phyloP scores from a whole-genome alignment of 2,329 filamentous ascomycete species.

The Microdochium trichocladiopsis region DNA sequence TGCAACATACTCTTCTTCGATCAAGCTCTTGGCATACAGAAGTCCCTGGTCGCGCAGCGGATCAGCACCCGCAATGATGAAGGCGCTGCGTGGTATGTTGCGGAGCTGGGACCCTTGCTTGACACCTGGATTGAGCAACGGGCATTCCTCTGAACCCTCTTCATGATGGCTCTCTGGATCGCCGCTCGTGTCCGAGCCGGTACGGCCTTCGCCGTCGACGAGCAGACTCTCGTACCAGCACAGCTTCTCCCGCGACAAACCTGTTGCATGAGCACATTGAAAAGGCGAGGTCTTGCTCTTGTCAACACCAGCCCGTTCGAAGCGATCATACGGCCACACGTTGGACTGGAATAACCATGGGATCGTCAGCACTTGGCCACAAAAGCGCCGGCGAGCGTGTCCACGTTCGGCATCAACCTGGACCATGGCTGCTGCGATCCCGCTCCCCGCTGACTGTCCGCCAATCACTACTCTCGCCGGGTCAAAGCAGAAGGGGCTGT shows the following conservation, averaged over 20 bases:
- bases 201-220: not conserved
- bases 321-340: conserved; percentile 1
- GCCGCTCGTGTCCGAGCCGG: not conserved
- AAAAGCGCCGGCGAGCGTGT: not conserved
- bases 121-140: not conserved
- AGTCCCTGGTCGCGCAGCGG: conserved; percentile 7
- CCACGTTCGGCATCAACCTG: too few relatives aligned
- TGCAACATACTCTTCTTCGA: not conserved
- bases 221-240: not conserved
- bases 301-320: too few relatives aligned
- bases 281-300: not conserved
- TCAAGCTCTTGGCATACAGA: conserved; percentile 4
- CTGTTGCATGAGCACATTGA: conserved; percentile 1
- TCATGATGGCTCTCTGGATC: not conserved
- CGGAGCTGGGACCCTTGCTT: not conserved
- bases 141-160: too few relatives aligned
- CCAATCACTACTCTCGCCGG: not conserved
- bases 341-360: conserved; percentile 1
- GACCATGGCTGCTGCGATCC: not conserved
- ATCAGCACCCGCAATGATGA: conserved; percentile 5
- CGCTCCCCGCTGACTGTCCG: not conserved
- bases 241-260: not conserved
- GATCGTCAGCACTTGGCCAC: not conserved
- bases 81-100: not conserved
- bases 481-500: not conserved